Percentiles rank a stretch among this genome's conserved stretches.
Conservation (phyloP, 2,329 filamentous ascomycete genomes). For the Chrysosporium queenslandicum region DNA sequence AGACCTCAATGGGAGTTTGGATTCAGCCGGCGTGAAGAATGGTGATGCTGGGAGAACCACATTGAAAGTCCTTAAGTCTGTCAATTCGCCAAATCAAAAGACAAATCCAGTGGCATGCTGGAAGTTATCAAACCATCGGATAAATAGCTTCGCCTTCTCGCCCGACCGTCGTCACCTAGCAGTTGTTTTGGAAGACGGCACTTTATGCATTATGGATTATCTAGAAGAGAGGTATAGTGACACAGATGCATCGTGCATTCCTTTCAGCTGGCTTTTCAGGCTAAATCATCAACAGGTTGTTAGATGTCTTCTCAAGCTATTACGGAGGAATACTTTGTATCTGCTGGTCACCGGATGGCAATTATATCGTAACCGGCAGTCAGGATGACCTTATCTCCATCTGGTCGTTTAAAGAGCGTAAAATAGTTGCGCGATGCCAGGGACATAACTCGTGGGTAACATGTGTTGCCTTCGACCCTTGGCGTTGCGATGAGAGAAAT, state of each 20-base stretch:
- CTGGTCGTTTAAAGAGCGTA: constrained; percentile 76
- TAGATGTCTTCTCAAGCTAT: constrained; percentile 80
- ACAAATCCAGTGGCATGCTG: constrained; percentile 83
- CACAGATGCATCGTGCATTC: constrained; percentile 11
- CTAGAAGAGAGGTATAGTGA: constrained; percentile 66
- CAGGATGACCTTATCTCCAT: constrained; percentile 95
- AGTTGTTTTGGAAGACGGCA: constrained; percentile 83
- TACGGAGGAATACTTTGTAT: constrained; percentile 89
- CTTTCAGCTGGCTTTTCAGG: background rate
- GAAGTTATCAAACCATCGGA: constrained; percentile 83
- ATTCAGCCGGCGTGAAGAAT: constrained; percentile 25
- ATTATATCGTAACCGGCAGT: constrained; percentile 88
- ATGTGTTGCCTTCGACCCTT: constrained; percentile 86
- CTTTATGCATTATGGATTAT: constrained; percentile 82
- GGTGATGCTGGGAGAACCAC: constrained; percentile 20
- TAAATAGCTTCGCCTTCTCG: constrained; percentile 86
- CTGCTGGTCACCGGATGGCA: constrained; percentile 94
- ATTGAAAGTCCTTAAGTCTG: constrained; percentile 69
- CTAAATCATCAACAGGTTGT: constrained; percentile 46
- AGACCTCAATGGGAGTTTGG: constrained; percentile 36
- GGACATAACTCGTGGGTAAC: constrained; percentile 96
- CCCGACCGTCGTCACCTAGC: constrained; percentile 80
- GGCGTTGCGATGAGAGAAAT: constrained; percentile 89
- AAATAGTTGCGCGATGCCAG: constrained; percentile 81
- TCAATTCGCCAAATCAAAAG: constrained; percentile 88